Evolutionary conservation across 2,329 filamentous ascomycete species (phyloP).

Genomic region (Fusarium armeniacum): DNA sequence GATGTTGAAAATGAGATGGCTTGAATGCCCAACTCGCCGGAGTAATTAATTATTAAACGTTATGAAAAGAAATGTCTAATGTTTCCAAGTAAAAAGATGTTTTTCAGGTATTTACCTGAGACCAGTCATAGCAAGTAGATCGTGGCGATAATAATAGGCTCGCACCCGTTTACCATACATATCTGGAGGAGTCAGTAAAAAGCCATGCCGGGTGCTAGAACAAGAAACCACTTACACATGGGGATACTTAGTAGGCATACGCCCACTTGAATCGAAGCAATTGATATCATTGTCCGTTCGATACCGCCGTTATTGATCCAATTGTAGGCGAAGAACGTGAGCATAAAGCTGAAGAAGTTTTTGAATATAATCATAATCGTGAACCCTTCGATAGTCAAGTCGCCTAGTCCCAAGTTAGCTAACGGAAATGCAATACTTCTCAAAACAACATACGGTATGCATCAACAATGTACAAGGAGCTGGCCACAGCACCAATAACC

Average conservation of each 20-base stretch:
- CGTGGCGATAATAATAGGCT: conserved; percentile 80
- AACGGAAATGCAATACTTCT: no score
- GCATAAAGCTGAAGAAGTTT: conserved; percentile 89
- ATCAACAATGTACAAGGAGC: conserved; percentile 90
- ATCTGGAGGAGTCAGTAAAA: conserved; percentile 63
- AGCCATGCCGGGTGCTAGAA: not conserved
- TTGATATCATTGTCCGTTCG: conserved; percentile 73
- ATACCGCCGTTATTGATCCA: conserved; percentile 81
- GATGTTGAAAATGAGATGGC: not conserved
- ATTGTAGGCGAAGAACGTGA: conserved; percentile 87
- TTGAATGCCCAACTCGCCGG: not conserved
- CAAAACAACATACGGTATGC: conserved; percentile 78
- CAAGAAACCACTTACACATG: conserved; percentile 81
- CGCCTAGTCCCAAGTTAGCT: conserved; percentile 62
- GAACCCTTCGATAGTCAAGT: conserved; percentile 88
- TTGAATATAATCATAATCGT: conserved; percentile 94
- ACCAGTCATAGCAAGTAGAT: conserved; percentile 67
- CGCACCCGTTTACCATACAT: conserved; percentile 83
- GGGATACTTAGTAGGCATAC: conserved; percentile 82
- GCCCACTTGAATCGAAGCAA: conserved; percentile 82
- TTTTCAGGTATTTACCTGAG: conserved; percentile 45
- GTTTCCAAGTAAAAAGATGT: not conserved
- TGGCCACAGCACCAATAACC: conserved; percentile 90
- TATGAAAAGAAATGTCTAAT: conserved; percentile 36
- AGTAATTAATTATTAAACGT: conserved; percentile 20